A percentile compares a stretch with the other conserved stretches of the same genome.
These are phyloP conservation scores for Fusarium falciforme DNA, from an alignment of 2,329 filamentous ascomycete species.

Conservation along the genomic window DNA sequence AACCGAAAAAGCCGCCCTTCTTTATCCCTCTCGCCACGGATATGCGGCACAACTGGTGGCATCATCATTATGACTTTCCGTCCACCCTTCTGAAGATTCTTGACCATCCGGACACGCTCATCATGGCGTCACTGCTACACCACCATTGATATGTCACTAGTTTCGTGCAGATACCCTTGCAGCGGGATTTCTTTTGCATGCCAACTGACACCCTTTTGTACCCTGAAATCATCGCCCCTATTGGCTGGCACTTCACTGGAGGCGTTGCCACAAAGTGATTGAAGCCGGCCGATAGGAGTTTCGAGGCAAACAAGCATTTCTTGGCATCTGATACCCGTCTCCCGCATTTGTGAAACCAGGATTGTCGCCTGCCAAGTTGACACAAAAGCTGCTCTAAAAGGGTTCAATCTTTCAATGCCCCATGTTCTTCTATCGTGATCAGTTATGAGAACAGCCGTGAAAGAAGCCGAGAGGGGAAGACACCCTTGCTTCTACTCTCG, in stretches of 20 bases:
- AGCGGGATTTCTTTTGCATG: not conserved
- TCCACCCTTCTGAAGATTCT: not conserved
- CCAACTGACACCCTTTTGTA: not conserved
- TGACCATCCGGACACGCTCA: not conserved
- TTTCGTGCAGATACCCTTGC: not conserved
- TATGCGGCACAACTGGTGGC: slow-evolving; percentile 7
- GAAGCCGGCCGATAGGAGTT: not conserved
- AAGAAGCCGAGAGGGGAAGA: not conserved
- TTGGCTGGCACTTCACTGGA: not conserved
- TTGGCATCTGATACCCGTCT: not conserved
- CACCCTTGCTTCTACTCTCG: not conserved
- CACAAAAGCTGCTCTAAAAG: too few species aligned
- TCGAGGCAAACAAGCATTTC: not conserved
- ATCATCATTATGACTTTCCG: slow-evolving; percentile 11
- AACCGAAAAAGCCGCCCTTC: slow-evolving; percentile 15
- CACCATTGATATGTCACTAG: not conserved
- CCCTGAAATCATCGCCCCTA: not conserved
- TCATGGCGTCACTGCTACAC: not conserved
- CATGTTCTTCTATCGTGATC: not conserved
- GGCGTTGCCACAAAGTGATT: not conserved
- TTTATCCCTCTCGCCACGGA: not conserved
- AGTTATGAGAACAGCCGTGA: not conserved
- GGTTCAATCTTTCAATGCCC: not conserved
- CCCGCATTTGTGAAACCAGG: not conserved
- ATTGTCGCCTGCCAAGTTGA: not conserved